Evolutionary conservation across 345 rosid species (phyloP).

Genomic region (Eucalyptus grandis): DNA sequence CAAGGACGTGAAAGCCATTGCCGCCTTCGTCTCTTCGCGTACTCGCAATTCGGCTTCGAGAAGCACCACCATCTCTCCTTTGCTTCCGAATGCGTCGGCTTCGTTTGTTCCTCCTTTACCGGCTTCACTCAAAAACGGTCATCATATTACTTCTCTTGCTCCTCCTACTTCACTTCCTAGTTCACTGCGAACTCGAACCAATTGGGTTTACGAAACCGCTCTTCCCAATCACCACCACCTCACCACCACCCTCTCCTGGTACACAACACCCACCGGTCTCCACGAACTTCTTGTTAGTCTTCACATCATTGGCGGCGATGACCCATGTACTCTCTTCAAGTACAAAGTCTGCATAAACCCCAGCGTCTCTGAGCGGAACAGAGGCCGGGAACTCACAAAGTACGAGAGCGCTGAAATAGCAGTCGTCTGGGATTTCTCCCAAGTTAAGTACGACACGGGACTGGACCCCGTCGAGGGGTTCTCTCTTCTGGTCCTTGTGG

Average conservation of each 20-base stretch:
- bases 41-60: no score
- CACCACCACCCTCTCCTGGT: background rate
- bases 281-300: background rate
- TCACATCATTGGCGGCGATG: background rate
- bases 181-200: background rate
- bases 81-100: background rate
- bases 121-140: background rate
- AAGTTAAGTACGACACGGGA: background rate
- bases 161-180: background rate
- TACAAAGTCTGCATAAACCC: background rate
- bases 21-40: no score
- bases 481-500: background rate
- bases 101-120: background rate
- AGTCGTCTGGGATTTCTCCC: background rate
- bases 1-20: no score
- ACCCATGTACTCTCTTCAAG: background rate
- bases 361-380: background rate
- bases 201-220: background rate
- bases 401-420: background rate
- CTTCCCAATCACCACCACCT: background rate
- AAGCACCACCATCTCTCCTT: background rate
- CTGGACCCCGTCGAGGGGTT: background rate
- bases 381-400: background rate
- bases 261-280: background rate
- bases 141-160: background rate